phyloP scores from a whole-genome alignment of 768 basidiomycete species.

The Lactarius akahatsu region DNA sequence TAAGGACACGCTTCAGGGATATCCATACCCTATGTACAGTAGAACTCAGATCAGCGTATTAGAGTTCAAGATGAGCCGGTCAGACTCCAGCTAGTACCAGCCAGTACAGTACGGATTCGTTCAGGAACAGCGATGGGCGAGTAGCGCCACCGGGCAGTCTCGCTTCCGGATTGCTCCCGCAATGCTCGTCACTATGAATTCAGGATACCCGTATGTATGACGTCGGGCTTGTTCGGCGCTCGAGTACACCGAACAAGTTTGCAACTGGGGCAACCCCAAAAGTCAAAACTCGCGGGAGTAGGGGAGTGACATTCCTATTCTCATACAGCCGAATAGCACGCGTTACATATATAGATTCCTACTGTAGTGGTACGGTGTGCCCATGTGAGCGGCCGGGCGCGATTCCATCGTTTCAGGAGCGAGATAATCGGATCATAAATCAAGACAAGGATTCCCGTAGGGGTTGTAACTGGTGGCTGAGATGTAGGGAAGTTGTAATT shows the following conservation, averaged over 20 bases:
- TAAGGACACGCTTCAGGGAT: background rate
- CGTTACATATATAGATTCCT: background rate
- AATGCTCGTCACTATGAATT: slow-evolving; percentile 13
- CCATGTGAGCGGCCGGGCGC: too few relatives aligned
- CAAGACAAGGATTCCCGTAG: background rate
- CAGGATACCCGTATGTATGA: slow-evolving; percentile 7
- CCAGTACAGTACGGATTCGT: background rate
- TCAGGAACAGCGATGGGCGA: slow-evolving; percentile 5
- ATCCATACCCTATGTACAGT: background rate
- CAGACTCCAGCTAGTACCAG: background rate
- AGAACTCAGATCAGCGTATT: background rate
- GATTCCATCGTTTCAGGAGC: background rate
- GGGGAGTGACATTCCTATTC: background rate
- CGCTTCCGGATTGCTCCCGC: slow-evolving; percentile 17
- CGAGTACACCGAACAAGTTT: background rate
- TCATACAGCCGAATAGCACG: background rate
- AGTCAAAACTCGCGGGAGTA: background rate
- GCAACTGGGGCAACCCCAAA: background rate
- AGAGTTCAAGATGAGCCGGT: background rate
- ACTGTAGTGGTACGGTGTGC: background rate
- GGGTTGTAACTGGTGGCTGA: too few relatives aligned
- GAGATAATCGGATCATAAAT: background rate
- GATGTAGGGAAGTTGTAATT: slow-evolving; percentile 13
- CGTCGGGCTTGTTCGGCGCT: background rate
- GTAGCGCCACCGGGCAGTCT: slow-evolving; percentile 14